These are phyloP conservation scores for Boletus subluridellus DNA, from an alignment of 1,284 basidiomycete species.

Conservation along the genomic window DNA sequence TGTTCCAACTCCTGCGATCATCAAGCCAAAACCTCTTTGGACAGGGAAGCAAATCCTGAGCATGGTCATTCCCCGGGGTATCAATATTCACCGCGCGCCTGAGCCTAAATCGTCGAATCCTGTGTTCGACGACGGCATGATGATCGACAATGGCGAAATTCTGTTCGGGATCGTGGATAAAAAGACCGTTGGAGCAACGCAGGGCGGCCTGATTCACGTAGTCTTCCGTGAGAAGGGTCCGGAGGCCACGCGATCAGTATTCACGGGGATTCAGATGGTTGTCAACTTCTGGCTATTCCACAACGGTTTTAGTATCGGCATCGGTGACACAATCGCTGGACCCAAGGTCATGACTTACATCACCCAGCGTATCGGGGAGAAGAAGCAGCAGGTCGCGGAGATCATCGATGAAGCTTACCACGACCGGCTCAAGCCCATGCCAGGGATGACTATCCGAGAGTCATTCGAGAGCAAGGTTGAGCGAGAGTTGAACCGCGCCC, in stretches of 20 bases:
- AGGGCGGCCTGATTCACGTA: slow-evolving; percentile 94
- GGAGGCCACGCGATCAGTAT: slow-evolving; percentile 87
- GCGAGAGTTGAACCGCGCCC: slow-evolving; percentile 89
- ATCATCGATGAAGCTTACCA: slow-evolving; percentile 79
- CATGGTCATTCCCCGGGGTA: slow-evolving; percentile 91
- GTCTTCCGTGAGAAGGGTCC: slow-evolving; percentile 98
- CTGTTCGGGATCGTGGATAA: slow-evolving; percentile 96
- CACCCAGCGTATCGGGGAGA: slow-evolving; percentile 77
- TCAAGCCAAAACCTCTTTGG: slow-evolving; percentile 98
- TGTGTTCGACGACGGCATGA: slow-evolving; percentile 88
- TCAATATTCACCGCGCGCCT: slow-evolving; percentile 85
- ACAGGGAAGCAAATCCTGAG: slow-evolving; percentile 96
- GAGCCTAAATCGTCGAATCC: slow-evolving; percentile 82
- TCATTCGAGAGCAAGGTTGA: slow-evolving; percentile 95
- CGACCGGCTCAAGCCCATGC: slow-evolving; percentile 80
- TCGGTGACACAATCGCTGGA: slow-evolving; percentile 98
- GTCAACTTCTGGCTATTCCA: slow-evolving; percentile 99
- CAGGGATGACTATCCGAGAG: slow-evolving; percentile 99
- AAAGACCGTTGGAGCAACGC: slow-evolving; percentile 94
- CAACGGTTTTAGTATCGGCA: slow-evolving; percentile 98
- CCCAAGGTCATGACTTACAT: slow-evolving; percentile 84
- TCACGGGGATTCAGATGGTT: slow-evolving; percentile 91
- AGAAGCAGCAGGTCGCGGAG: slow-evolving; percentile 71
- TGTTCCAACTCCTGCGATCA: slow-evolving; percentile 88
- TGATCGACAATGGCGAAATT: slow-evolving; percentile 97